These are phyloP conservation scores for Elsinoe ampelina DNA, from an alignment of 2,329 filamentous ascomycete genomes.

Conservation along the genomic window DNA sequence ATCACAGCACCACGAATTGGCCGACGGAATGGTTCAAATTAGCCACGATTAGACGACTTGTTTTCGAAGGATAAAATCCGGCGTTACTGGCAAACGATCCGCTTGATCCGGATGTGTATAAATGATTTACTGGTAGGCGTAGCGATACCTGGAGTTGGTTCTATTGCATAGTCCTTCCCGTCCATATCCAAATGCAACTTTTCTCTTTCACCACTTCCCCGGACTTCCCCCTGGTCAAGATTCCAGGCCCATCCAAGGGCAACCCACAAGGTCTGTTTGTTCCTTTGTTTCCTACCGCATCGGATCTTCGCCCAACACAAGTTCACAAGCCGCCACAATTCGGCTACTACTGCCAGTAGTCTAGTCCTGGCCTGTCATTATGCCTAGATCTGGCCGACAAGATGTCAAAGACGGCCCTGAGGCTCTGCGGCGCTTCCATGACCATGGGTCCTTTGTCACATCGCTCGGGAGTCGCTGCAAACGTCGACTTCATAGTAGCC, in stretches of 20 bases:
- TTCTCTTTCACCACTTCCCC: not conserved
- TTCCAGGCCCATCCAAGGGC: constrained; percentile 3
- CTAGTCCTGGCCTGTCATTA: not conserved
- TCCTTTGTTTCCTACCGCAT: constrained; percentile 7
- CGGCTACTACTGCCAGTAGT: not conserved
- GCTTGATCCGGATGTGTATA: not conserved
- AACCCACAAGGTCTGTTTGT: constrained; percentile 1
- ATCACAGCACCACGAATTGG: constrained; percentile 39
- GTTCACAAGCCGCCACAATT: not conserved
- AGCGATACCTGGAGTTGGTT: constrained; percentile 10
- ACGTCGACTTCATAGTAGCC: not conserved
- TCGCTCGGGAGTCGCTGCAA: not conserved
- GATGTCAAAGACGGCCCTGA: not conserved
- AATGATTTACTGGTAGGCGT: constrained; percentile 11
- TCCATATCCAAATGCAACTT: constrained; percentile 13
- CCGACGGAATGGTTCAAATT: constrained; percentile 18
- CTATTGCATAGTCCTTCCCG: constrained; percentile 1
- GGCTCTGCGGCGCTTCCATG: not conserved
- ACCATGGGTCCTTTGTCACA: not conserved
- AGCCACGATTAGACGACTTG: constrained; percentile 5
- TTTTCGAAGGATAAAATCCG: not conserved
- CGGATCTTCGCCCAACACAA: not conserved
- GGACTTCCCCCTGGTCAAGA: constrained; percentile 3
- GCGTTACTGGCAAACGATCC: constrained; percentile 6
- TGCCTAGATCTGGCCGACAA: not conserved